Conservation (phyloP, 768 basidiomycete species). For the Pleurotus tuoliensis region DNA sequence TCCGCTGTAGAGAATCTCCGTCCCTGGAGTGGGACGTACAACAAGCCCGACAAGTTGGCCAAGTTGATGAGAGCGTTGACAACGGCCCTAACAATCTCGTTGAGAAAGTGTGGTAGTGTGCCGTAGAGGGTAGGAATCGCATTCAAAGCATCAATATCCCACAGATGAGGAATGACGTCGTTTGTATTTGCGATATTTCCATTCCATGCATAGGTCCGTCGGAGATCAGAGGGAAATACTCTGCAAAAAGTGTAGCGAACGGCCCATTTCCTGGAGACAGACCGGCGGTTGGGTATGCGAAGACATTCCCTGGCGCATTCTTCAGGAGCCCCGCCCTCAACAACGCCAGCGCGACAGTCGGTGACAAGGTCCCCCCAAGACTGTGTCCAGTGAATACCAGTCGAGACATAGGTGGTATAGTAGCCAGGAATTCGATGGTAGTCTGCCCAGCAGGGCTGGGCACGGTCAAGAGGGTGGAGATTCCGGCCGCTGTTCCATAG, state of each 20-base stretch:
- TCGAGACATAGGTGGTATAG: neutral
- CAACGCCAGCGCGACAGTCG: neutral
- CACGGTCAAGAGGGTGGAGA: neutral
- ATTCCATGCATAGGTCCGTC: neutral
- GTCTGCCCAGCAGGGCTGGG: neutral
- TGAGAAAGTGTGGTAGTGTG: neutral
- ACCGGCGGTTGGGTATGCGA: neutral
- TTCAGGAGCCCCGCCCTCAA: neutral
- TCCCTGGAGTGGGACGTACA: neutral
- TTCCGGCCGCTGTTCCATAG: neutral
- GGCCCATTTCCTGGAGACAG: neutral
- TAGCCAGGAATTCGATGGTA: neutral
- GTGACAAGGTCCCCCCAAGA: neutral
- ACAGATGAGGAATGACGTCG: neutral
- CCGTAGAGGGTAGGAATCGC: neutral
- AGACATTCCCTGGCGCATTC: neutral
- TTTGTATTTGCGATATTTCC: neutral
- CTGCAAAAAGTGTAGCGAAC: neutral
- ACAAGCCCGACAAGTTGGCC: neutral
- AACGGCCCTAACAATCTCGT: neutral
- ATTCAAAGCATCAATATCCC: neutral
- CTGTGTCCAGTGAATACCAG: constrained; percentile 6
- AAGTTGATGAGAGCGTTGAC: neutral
- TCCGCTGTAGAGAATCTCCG: neutral
- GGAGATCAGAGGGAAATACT: neutral